Evolutionary conservation across 805 yeast genomes (phyloP).

Genomic region (Candida suzukii): DNA sequence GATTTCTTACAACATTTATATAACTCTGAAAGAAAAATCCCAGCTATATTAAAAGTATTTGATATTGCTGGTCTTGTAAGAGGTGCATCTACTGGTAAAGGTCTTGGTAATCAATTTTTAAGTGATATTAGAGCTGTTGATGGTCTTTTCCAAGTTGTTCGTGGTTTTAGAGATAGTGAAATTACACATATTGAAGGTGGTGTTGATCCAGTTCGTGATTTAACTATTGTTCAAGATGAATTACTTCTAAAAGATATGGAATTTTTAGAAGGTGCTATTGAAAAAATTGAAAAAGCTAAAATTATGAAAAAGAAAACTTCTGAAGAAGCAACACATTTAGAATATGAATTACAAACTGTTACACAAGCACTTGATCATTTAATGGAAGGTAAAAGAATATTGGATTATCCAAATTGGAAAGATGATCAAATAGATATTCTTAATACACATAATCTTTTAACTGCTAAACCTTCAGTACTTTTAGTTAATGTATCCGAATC

Average conservation of each 20-base stretch:
- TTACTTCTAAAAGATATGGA: conserved; percentile 62
- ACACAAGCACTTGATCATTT: conserved; percentile 69
- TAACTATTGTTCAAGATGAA: conserved; percentile 59
- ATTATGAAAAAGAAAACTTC: conserved; percentile 83
- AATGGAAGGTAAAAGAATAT: conserved; percentile 82
- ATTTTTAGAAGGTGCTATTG: conserved; percentile 57
- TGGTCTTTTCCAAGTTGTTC: conserved; percentile 62
- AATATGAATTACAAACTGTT: conserved; percentile 76
- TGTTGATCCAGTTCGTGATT: conserved; percentile 59
- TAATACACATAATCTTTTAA: conserved; percentile 78
- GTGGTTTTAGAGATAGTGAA: conserved; percentile 58
- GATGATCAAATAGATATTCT: conserved; percentile 86
- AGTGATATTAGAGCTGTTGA: conserved; percentile 66
- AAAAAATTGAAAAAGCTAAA: conserved; percentile 63
- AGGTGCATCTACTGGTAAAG: conserved; percentile 60
- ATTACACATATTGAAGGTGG: conserved; percentile 60
- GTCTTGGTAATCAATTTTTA: conserved; percentile 68
- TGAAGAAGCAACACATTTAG: conserved; percentile 49
- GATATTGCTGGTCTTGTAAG: conserved; percentile 69
- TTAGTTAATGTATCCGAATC: conserved; percentile 84
- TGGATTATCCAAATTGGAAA: conserved; percentile 75
- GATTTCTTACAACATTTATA: conserved; percentile 41
- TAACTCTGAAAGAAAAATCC: conserved; percentile 42
- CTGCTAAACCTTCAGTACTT: conserved; percentile 94
- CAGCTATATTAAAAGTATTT: conserved; percentile 49